Percentiles rank a stretch among this genome's conserved stretches.
phyloP scores from a whole-genome alignment of 1,284 basidiomycete species.

The Hypsizygus ulmarius region DNA sequence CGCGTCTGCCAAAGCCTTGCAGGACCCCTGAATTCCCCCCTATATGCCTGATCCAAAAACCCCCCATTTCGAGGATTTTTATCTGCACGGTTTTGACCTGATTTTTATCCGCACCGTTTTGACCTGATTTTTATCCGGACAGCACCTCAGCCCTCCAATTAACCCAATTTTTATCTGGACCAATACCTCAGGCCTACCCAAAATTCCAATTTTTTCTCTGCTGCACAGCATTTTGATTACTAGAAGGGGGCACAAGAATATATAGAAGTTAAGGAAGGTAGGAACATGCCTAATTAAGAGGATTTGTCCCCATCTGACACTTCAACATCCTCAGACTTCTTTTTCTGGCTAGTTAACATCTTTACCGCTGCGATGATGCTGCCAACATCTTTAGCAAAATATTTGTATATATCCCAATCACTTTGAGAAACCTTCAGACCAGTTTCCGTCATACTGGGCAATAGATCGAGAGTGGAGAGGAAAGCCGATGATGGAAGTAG shows the following conservation, averaged over 20 bases:
- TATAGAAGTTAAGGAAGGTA: not conserved
- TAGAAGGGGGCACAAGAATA: not conserved
- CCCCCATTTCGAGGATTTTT: slow-evolving; percentile 1
- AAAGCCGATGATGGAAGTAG: slow-evolving; percentile 9
- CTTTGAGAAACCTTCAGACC: slow-evolving; percentile 6
- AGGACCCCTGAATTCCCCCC: slow-evolving; percentile 9
- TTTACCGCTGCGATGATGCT: slow-evolving; percentile 7
- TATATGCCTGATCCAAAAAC: slow-evolving; percentile 6
- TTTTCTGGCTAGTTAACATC: not conserved
- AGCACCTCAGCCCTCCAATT: slow-evolving; percentile 3
- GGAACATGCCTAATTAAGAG: not conserved
- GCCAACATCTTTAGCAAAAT: slow-evolving; percentile 1
- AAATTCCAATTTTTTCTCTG: slow-evolving; percentile 5
- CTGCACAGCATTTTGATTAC: not conserved
- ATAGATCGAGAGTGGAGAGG: slow-evolving; percentile 5
- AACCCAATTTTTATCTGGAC: slow-evolving; percentile 8
- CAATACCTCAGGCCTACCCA: slow-evolving; percentile 5
- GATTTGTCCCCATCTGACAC: not conserved
- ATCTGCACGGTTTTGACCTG: not conserved
- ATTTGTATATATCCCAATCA: slow-evolving; percentile 8
- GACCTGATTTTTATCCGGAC: slow-evolving; percentile 10
- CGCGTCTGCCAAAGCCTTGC: too few species aligned
- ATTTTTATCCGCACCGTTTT: slow-evolving; percentile 11
- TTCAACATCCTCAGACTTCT: not conserved
- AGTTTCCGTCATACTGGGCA: slow-evolving; percentile 3